Percentiles rank a stretch among this genome's conserved stretches.
Conservation (phyloP, 305 asterid species). For the Ilex paraguariensis region DNA sequence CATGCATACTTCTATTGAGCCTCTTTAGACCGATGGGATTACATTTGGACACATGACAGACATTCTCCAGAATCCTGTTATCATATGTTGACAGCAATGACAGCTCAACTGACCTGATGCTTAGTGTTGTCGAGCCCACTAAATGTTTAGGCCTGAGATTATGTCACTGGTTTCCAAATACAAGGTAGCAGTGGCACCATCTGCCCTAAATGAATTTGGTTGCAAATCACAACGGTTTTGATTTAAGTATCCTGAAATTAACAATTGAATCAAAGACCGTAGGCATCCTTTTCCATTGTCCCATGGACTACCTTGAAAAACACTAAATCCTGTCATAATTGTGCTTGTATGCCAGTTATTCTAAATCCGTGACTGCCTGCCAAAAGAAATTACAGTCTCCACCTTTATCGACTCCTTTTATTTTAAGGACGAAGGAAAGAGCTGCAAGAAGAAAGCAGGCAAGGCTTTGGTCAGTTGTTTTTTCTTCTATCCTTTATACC, state of each 20-base stretch:
- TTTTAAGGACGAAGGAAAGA: conserved; percentile 79
- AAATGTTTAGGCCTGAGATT: not conserved
- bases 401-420: conserved; percentile 57
- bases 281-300: not conserved
- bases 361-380: conserved; percentile 68
- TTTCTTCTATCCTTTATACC: not conserved
- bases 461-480: conserved; percentile 12
- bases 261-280: not conserved
- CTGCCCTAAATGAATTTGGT: too few species aligned
- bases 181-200: too few species aligned
- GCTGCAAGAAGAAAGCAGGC: conserved; percentile 90
- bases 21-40: too few species aligned
- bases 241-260: not conserved
- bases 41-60: too few species aligned
- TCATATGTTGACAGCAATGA: too few species aligned
- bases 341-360: conserved; percentile 34
- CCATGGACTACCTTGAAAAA: not conserved
- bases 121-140: not conserved
- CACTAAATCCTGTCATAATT: not conserved
- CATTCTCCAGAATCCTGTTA: too few species aligned
- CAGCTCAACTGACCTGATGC: not conserved
- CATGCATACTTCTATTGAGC: too few species aligned
- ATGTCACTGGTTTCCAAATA: too few species aligned
- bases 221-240: too few species aligned
- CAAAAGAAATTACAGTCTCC: conserved; percentile 77